Evolutionary conservation across 129 eudicot genomes (phyloP), one percentile per base, ranked within the genome.

Genomic region (Escallonia herrerae): DNA sequence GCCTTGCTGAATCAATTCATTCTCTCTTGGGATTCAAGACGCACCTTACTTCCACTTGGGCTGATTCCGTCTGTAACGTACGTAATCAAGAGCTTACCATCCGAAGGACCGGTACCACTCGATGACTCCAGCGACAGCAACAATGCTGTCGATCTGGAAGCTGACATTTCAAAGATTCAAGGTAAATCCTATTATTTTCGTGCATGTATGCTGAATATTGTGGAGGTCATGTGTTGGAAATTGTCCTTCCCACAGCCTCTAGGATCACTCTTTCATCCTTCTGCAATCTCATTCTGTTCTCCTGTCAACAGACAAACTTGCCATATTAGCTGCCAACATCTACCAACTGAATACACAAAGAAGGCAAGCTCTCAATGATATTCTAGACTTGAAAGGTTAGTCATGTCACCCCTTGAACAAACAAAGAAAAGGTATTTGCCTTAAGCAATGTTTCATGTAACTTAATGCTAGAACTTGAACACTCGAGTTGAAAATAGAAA

Each of bases 321-420:
- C 49, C 11, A 5, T 5, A 15, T 14, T 62, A 43, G n/a, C 15
- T 62, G 51, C 50, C 37, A 40, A 5, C 33, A 43, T 62, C 11
- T 39, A 5, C 47, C 66, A 62, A 43, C 43, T 62, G 66, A 62
- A 62, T 14, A 62, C 14, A 41, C 49, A 40, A 15, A 62, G 66
- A 43, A 62, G 66, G 66, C 49, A 62, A 51, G 51, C 14, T 14
- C 66, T 62, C 51, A 62, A 62, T 43, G 51, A 62, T 39, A 12
- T 62, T 43, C 66, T 62, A n/a, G 66, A 62, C 66, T 5, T 62
- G 22, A 62, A 62, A 62, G 66, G 66, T 62, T 41, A 15, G 7
- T 40, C 39, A 51, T 51, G 12, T 11, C 12, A 51, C 56, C 0
- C 3, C 13, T 22, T 22, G 33, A 22, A 22, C 33, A 22, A 22